Conservation (phyloP, 192 early-diverging fungal genomes). For the Coemansia sp. region DNA sequence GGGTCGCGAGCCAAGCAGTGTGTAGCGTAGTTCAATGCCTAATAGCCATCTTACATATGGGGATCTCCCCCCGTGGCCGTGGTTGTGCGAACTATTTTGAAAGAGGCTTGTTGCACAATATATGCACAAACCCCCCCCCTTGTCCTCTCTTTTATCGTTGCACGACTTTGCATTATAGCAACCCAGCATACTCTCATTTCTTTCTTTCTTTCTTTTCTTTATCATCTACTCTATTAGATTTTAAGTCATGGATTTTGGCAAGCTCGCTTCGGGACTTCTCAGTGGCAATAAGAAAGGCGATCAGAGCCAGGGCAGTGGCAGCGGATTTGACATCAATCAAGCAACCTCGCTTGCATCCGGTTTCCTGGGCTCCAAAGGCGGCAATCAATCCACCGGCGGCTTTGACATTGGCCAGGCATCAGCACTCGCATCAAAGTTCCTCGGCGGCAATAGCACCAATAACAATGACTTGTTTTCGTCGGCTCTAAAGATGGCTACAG, state of each 20-base stretch:
- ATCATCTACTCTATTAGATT: not conserved
- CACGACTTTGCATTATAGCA: not conserved
- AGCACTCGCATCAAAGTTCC: constrained; percentile 23
- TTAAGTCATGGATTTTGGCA: constrained; percentile 37
- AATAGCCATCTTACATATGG: not conserved
- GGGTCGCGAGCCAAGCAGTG: not conserved
- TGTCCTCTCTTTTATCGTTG: not conserved
- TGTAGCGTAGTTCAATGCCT: not conserved
- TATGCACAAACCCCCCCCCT: not conserved
- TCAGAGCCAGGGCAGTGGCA: not conserved
- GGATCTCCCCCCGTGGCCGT: not conserved
- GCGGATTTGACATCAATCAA: constrained; percentile 27
- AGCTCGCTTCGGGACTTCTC: constrained; percentile 18
- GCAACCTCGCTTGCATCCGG: constrained; percentile 23
- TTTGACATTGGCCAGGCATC: constrained; percentile 25
- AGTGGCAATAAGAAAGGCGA: not conserved
- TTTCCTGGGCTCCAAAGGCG: constrained; percentile 19
- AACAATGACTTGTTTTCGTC: constrained; percentile 15
- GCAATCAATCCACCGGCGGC: constrained; percentile 8
- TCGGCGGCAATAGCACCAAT: constrained; percentile 13
- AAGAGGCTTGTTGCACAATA: no score
- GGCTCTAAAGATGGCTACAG: constrained; percentile 34
- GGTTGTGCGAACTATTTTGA: not conserved
- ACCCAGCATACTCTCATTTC: not conserved
- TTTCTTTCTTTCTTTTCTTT: not conserved